Evolutionary conservation across 2,329 filamentous ascomycete genomes (phyloP), one percentile per base, ranked within the genome.

Genomic region (Penicillium thymicola): DNA sequence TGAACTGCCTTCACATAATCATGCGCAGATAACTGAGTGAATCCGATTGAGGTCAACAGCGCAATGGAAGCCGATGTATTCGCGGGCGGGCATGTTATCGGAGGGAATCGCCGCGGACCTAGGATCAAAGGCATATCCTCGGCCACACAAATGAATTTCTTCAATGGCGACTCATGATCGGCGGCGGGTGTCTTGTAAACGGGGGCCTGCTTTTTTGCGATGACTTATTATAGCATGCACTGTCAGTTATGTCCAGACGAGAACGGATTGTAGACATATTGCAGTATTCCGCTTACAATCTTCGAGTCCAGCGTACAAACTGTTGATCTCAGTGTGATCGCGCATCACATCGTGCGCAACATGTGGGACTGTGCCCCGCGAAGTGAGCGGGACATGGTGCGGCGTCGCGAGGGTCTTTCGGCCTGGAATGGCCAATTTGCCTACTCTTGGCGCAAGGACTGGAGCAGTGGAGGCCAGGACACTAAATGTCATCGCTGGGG

Each of bases 41-140:
- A 96, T 30, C 94, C 94, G 1, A 91, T 90, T 0, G 92, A 93
- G 2, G 94, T 96, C 70, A 89, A 86, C 46, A 97, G 82, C 18
- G 89, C 86, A 41, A 97, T 80, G 45, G 86, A 82, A 38, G 83
- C 83, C 59, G 87, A 83, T 9, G 86, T 87, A 70, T 94, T 92
- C 61, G 85, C 79, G 10, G 77, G 72, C 0, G 90, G 89, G 7
- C 87, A 85, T 9, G 82, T 75, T 21, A 97, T 86, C 1, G 91
- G 85, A 1, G 92, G 89, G 47, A 88, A 85, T 32, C 93, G 83
- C 52, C 94, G 87, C 0, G 93, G 83, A 11, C 87, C 90, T 4
- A 99, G 77, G 3, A 99, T 75, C 8, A 91, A 83, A 44, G 89
- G 72, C 32, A 85, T 77, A 16, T 86, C 81, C 14, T 85, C 72